A percentile compares a stretch with the other conserved stretches of the same genome.
These are phyloP conservation scores for Podaxis rugospora DNA, from an alignment of 768 basidiomycete genomes.

Conservation along the genomic window DNA sequence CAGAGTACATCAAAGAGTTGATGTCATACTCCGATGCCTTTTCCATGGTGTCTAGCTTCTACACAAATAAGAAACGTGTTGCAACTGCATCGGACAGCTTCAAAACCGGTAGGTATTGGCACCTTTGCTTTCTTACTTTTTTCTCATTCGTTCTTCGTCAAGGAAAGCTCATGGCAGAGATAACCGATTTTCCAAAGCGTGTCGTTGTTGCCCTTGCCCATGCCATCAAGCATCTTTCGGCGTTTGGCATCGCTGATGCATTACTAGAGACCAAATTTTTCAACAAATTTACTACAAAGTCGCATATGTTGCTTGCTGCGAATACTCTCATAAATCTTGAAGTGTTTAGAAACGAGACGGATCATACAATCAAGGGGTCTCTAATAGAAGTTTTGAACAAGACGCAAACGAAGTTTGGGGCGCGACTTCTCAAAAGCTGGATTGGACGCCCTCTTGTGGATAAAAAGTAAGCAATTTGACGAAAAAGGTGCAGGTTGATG, in stretches of 20 bases:
- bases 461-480: constrained; percentile 39
- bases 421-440: constrained; percentile 80
- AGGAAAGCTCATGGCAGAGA: constrained; percentile 61
- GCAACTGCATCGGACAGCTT: constrained; percentile 38
- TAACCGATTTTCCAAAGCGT: constrained; percentile 63
- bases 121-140: neutral
- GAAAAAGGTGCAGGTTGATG: neutral
- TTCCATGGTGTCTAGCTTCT: constrained; percentile 59
- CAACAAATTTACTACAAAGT: constrained; percentile 65
- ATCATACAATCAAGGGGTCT: constrained; percentile 68
- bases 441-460: constrained; percentile 81
- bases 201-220: constrained; percentile 74
- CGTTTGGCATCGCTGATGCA: constrained; percentile 75
- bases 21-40: constrained; percentile 72
- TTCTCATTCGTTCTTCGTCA: neutral
- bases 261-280: constrained; percentile 79
- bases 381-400: constrained; percentile 83
- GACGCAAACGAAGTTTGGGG: constrained; percentile 87
- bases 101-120: constrained; percentile 34
- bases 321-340: constrained; percentile 90
- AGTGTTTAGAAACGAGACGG: constrained; percentile 89
- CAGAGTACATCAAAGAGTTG: constrained; percentile 52
- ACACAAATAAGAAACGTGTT: constrained; percentile 44
- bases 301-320: constrained; percentile 84
- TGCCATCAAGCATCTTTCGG: constrained; percentile 61